These are phyloP conservation scores for Diaporthe sp. DNA, from an alignment of 2,329 filamentous ascomycete genomes.

Conservation along the genomic window DNA sequence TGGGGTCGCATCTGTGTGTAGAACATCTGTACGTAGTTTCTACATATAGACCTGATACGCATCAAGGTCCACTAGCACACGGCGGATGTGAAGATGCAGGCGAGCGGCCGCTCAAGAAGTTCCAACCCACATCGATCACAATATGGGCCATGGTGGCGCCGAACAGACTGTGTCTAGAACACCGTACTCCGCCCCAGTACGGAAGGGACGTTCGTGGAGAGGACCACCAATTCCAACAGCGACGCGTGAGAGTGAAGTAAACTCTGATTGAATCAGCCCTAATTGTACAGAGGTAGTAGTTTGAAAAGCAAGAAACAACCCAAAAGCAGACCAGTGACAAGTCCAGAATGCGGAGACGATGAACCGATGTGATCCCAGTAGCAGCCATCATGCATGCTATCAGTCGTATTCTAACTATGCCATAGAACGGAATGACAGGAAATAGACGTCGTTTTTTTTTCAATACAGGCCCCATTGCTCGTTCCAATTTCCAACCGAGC, in stretches of 20 bases:
- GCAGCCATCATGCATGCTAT: not conserved
- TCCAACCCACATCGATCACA: not conserved
- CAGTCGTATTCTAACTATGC: not conserved
- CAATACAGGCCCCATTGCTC: not conserved
- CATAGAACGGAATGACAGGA: not conserved
- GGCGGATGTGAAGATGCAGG: not conserved
- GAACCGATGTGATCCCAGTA: not conserved
- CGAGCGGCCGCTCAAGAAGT: not conserved
- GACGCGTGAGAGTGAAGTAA: not conserved
- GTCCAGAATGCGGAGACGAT: not conserved
- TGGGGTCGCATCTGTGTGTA: not conserved
- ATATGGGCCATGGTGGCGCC: not conserved
- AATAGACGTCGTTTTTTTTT: not conserved
- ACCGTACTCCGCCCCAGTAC: not conserved
- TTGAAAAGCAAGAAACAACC: not conserved
- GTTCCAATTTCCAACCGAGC: not conserved
- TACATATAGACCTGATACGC: not conserved
- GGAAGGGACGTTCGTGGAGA: not conserved
- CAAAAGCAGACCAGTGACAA: too few relatives aligned
- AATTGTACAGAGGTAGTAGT: conserved; percentile 25
- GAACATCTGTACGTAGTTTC: not conserved
- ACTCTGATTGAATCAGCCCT: not conserved
- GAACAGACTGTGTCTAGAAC: not conserved
- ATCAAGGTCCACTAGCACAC: not conserved
- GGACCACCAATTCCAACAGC: not conserved